These are phyloP conservation scores for Naegleria gruberi DNA, from an alignment of 208 protist species.

Conservation along the genomic window DNA sequence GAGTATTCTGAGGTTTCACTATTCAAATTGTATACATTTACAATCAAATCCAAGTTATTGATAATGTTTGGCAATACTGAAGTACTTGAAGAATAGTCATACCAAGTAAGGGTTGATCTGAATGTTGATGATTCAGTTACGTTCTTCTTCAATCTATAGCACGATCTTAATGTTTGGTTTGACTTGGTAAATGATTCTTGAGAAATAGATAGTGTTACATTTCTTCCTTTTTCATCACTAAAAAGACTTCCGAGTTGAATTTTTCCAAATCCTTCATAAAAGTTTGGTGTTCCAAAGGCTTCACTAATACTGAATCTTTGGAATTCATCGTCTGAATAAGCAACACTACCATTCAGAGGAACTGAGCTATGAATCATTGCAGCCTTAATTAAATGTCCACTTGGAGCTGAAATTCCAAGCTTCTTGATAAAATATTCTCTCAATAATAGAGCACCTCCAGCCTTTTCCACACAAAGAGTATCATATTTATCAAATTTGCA, in stretches of 20 bases:
- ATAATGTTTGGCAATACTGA: conserved; percentile 27
- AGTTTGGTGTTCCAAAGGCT: neutral
- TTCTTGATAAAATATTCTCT: conserved; percentile 1
- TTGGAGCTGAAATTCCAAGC: neutral
- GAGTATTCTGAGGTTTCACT: neutral
- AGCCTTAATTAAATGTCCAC: neutral
- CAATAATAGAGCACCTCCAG: neutral
- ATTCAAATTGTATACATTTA: neutral
- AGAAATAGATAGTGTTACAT: neutral
- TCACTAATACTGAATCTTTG: neutral
- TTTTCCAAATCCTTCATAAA: neutral
- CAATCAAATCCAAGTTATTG: neutral
- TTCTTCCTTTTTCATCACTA: neutral
- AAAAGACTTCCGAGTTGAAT: neutral
- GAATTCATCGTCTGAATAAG: neutral
- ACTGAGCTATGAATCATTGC: neutral
- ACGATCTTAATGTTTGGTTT: neutral
- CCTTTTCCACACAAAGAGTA: no score
- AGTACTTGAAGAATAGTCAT: conserved; percentile 41
- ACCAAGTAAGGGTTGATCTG: conserved; percentile 65
- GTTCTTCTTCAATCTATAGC: neutral
- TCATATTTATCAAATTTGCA: no score
- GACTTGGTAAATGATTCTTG: neutral
- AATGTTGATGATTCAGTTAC: conserved; percentile 28
- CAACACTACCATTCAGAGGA: neutral